Evolutionary conservation across 192 early-diverging fungal genomes (phyloP), one percentile per base, ranked within the genome.

Genomic region (Rhizophagus sp.): DNA sequence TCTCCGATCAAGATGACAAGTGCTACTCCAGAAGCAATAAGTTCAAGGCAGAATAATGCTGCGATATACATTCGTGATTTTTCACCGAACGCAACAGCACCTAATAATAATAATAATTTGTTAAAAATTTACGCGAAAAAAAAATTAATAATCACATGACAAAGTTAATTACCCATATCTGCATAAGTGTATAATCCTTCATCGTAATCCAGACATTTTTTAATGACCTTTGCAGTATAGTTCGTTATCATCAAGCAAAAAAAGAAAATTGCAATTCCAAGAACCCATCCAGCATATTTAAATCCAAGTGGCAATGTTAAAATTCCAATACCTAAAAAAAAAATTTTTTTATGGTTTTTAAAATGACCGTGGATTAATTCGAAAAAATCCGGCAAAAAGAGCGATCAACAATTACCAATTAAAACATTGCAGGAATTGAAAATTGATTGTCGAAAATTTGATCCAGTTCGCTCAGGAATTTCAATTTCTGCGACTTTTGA

Each of bases 381-480:
- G 9, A 22, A 10, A 70, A n/a, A 41, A 70, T 8, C 7, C 22
- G 4, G 34, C 6, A 7, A 11, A 19, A 7, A 19, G 9, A 30
- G 30, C 15, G 36, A 15, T n/a, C 10, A 70, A 33, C 36, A 57
- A 57, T 57, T 70, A 70, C 74, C 74, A 66, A 91, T 92, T 41
- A 92, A 81, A 24, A 92, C 85, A 67, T 92, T 92, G 63, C 92
- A 84, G 1, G 84, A 84, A 77, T 92, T 92, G 73, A 92, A 88
- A 17, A 85, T 80, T 15, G 84, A 84, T 76, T 87, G 86, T 30
- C 78, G 52, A 65, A 84, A 87, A 27, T 83, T 84, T n/a, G 86
- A 87, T 68, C 76, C 76, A 17, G n/a, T 11, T 2, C 11, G n/a
- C 5, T 67, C 25, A 68, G 27, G 76, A n/a, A 78, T 33, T 47